phyloP scores from a whole-genome alignment of 169 alveolate genomes.

The Condylostoma magnum region DNA sequence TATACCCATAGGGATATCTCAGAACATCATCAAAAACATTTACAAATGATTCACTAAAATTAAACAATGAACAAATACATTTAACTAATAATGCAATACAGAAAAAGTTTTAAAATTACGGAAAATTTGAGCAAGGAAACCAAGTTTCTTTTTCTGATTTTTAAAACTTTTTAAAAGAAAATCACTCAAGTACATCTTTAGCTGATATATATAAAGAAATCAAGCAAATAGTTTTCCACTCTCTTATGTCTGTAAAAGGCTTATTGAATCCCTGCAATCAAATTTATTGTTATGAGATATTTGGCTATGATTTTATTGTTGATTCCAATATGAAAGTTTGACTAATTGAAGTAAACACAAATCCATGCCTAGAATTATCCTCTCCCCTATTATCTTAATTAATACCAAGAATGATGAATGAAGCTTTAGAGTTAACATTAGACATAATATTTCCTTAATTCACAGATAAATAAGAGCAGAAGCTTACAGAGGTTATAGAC shows the following conservation, averaged over 20 bases:
- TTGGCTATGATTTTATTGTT: constrained; percentile 83
- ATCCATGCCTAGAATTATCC: constrained; percentile 67
- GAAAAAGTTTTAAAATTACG: constrained; percentile 61
- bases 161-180: constrained; percentile 30
- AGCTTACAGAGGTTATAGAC: background rate
- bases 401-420: constrained; percentile 23
- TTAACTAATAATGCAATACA: constrained; percentile 84
- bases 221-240: background rate
- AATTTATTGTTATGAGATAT: constrained; percentile 74
- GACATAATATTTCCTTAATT: background rate
- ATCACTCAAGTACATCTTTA: constrained; percentile 6
- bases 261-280: constrained; percentile 33
- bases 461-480: too few species aligned
- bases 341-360: constrained; percentile 80
- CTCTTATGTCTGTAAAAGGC: constrained; percentile 13
- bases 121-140: constrained; percentile 44
- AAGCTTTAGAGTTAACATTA: constrained; percentile 8
- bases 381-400: background rate
- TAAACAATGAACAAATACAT: constrained; percentile 55
- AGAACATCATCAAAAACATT: background rate
- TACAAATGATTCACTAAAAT: constrained; percentile 6
- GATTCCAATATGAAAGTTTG: constrained; percentile 57
- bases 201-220: background rate
- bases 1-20: background rate
- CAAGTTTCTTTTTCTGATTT: constrained; percentile 41